Evolutionary conservation across 2,329 filamentous ascomycete genomes (phyloP), one percentile per base, ranked within the genome.

Genomic region (Macrophomina pseudophaseolina): DNA sequence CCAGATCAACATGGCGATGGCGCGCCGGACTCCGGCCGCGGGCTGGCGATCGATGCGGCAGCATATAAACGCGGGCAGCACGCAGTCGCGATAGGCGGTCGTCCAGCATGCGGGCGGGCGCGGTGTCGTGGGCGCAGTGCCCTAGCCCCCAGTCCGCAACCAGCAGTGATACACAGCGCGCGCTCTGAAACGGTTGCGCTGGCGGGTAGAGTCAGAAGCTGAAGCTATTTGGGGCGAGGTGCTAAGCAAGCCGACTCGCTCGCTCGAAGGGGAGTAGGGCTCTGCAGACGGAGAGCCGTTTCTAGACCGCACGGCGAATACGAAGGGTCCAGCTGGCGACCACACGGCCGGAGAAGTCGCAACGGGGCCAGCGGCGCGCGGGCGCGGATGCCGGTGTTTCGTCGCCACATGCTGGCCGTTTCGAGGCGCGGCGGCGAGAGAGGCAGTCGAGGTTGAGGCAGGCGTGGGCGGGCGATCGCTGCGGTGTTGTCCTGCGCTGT

Each of bases 301-400:
- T 49, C 58, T 49, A 62, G 58, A 49, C 58, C 58, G 18, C 58
- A 49, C 30, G 8, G 32, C 44, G 58, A 62, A 62, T 62, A 62
- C 58, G 42, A 62, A 49, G 58, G 58, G 58, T 49, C 58, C 58
- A 62, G 44, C n/a, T 38, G 58, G 16, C 40, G 58, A 16, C 30
- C 32, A 5, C 28, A 14, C 3, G 30, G 14, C 58, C 44, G 28
- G 42, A 49, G 2, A 14, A 16, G 58, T 35, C 30, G 23, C 35
- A 18, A 30, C 23, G 23, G 49, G 32, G 33, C 49, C 12, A 12
- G 35, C 35, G 18, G 48, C 48, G 3, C 14, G 52, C 53, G 35
- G 35, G 35, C 53, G 54, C n/a, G 54, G 38, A 38, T 44, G 5
- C 56, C 56, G 28, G 56, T 32, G 40, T 33, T 33, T 62, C 42